These are phyloP conservation scores for Amphibolis antarctica DNA, from an alignment of 106 monocot genomes.

Conservation along the genomic window DNA sequence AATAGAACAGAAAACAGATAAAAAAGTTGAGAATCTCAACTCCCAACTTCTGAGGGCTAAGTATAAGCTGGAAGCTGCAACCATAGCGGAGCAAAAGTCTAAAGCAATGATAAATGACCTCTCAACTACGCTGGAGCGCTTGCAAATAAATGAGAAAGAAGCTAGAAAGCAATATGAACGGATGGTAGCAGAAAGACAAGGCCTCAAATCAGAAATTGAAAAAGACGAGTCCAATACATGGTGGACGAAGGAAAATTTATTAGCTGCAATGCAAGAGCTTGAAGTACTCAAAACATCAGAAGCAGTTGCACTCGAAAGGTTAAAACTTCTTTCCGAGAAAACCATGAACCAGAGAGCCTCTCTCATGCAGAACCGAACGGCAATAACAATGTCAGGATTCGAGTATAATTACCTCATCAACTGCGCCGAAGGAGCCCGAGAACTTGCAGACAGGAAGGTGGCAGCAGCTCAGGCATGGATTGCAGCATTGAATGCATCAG, in stretches of 20 bases:
- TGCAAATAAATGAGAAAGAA: slow-evolving; percentile 29
- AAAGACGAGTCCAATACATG: slow-evolving; percentile 13
- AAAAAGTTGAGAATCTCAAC: slow-evolving; percentile 34
- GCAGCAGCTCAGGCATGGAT: slow-evolving; percentile 54
- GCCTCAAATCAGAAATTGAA: slow-evolving; percentile 15
- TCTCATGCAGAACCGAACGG: neutral
- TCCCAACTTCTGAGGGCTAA: slow-evolving; percentile 61
- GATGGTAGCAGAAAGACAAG: slow-evolving; percentile 18
- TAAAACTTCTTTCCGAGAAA: slow-evolving; percentile 27
- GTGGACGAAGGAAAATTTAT: slow-evolving; percentile 23
- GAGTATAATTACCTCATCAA: slow-evolving; percentile 63
- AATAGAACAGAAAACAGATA: slow-evolving; percentile 47
- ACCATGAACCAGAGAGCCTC: slow-evolving; percentile 21
- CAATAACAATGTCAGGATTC: slow-evolving; percentile 35
- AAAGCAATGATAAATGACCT: slow-evolving; percentile 42
- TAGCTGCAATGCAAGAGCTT: slow-evolving; percentile 36
- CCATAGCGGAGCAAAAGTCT: slow-evolving; percentile 27
- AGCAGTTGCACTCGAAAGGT: slow-evolving; percentile 29
- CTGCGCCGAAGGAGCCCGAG: slow-evolving; percentile 24
- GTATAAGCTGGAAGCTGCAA: slow-evolving; percentile 35
- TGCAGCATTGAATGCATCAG: slow-evolving; percentile 40
- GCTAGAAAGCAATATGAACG: slow-evolving; percentile 31
- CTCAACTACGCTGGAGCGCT: slow-evolving; percentile 25
- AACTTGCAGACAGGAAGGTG: slow-evolving; percentile 49
- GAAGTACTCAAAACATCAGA: slow-evolving; percentile 44